Evolutionary conservation across 257 asterid species (phyloP), one percentile per base, ranked within the genome.

Genomic region (Verbena officinalis): DNA sequence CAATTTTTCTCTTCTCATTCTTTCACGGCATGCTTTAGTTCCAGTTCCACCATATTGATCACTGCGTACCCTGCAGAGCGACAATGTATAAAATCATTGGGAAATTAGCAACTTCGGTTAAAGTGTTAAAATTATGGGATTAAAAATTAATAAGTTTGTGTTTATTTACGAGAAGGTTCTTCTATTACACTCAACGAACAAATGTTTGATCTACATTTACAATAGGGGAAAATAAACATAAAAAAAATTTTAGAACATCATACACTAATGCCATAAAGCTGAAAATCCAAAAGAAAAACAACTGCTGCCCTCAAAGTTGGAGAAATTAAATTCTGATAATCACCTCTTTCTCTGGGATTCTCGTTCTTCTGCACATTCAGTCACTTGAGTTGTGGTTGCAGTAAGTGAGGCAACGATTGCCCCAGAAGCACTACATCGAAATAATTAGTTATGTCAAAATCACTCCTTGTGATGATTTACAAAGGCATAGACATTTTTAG

Each of bases 11-110:
- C 97, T 78, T 83, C 97, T 86, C 61, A 84, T 73, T 75, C 82
- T 90, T 87, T 88, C 97, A 42, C 96, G 97, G 69, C 89, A 84
- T 68, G 96, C 97, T 81, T 90, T 90, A 53, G 69, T 82, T 67
- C 90, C 95, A 22, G 74, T 73, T 67, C 75, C 81, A 53, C 83
- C 74, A 64, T 84, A 80, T 51, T 79, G 72, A 44, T 82, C 93
- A 22, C 53, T 62, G 65, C 96, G 93, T 19, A 76, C 89, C 81
- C 97, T 90, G 78, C 52, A 61, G 31, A 76, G 43, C 23, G 58
- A 15, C 45, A 69, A 71, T 23, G n/a, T 23, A 39, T 16, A 65
- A 51, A 49, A 0, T 11, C 68, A 33, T 12, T 19, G 27, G 8
- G 36, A 67, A 27, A 46, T 62, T 39, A 67, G 59, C 9, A 43